phyloP scores from a whole-genome alignment of 2,329 filamentous ascomycete species.

The Hansfordia pulvinata region DNA sequence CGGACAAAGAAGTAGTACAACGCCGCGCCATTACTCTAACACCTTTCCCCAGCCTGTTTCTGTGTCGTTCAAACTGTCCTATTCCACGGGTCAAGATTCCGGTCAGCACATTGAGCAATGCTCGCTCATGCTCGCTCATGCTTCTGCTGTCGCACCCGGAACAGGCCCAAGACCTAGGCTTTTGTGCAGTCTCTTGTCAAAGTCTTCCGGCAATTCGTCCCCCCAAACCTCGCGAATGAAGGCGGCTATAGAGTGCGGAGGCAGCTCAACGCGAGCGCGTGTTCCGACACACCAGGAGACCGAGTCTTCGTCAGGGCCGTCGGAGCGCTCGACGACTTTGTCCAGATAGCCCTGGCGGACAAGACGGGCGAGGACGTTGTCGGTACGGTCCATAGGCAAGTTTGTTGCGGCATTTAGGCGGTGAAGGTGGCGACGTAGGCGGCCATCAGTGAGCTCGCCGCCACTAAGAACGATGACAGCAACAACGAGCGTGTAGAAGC shows the following conservation, averaged over 20 bases:
- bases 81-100: too few species aligned
- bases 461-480: constrained; percentile 62
- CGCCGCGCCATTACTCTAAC: too few species aligned
- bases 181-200: constrained; percentile 44
- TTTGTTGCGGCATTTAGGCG: constrained; percentile 65
- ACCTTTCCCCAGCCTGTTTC: too few species aligned
- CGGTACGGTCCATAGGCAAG: constrained; percentile 63
- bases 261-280: constrained; percentile 74
- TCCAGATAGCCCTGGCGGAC: constrained; percentile 74
- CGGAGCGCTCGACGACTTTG: constrained; percentile 50
- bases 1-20: too few species aligned
- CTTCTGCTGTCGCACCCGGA: constrained; percentile 7
- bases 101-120: too few species aligned
- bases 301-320: constrained; percentile 54
- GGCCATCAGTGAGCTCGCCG: constrained; percentile 62
- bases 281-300: constrained; percentile 77
- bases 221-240: constrained; percentile 52
- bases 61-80: too few species aligned
- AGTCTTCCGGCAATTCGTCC: constrained; percentile 30
- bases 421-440: constrained; percentile 61
- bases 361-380: constrained; percentile 61
- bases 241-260: constrained; percentile 58
- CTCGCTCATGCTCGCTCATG: too few species aligned
- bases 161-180: constrained; percentile 41
- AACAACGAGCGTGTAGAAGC: constrained; percentile 68